Evolutionary conservation across 495 filamentous ascomycete species (phyloP).

Genomic region (Achaetomiella virescens): DNA sequence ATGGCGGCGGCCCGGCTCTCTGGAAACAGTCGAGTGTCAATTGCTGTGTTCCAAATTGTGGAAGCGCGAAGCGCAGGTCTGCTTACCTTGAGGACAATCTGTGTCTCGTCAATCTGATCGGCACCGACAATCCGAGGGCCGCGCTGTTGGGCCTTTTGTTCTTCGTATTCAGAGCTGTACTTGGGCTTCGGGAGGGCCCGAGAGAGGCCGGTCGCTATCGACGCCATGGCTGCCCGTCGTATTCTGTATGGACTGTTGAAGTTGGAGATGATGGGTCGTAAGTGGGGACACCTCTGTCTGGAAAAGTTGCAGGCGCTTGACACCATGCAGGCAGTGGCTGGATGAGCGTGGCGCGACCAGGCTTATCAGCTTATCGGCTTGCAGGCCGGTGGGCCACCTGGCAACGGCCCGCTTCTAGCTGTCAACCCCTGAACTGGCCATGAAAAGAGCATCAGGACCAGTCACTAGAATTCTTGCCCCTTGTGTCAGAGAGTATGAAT

Average conservation of each 20-base stretch:
- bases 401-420: background rate
- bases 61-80: background rate
- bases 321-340: conserved; percentile 15
- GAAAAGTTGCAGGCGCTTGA: conserved; percentile 25
- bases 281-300: conserved; percentile 14
- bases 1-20: conserved; percentile 79
- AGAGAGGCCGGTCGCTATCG: conserved; percentile 68
- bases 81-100: conserved; percentile 74
- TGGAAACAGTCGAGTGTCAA: conserved; percentile 30
- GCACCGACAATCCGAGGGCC: conserved; percentile 74
- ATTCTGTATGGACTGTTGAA: background rate
- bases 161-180: conserved; percentile 79
- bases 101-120: conserved; percentile 73
- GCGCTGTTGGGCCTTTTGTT: conserved; percentile 66
- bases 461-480: too few species aligned
- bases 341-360: conserved; percentile 1
- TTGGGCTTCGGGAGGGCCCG: conserved; percentile 83
- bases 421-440: conserved; percentile 1
- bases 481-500: too few species aligned
- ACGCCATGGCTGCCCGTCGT: conserved; percentile 47
- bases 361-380: conserved; percentile 9
- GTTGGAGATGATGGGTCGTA: conserved; percentile 11
- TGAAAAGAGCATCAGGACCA: background rate
- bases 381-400: background rate
- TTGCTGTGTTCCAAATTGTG: conserved; percentile 1